A percentile compares a stretch with the other conserved stretches of the same genome.
Evolutionary conservation across 768 basidiomycete species (phyloP).

Genomic region (Rhodotorula diobovata): DNA sequence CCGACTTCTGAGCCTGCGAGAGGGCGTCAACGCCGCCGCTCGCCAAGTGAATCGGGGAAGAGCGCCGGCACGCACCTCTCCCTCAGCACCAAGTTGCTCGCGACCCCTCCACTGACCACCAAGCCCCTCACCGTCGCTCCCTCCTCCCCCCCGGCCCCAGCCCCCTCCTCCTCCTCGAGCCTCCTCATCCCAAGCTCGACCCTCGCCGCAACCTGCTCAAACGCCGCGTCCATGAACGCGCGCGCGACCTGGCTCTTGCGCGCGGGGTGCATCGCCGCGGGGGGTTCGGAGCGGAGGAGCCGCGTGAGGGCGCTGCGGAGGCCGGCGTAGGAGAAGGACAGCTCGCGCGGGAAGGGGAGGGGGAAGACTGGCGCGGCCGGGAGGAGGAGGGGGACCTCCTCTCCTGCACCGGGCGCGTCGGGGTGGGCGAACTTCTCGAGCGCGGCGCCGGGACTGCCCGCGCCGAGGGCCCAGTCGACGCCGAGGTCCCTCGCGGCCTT

Average conservation of each 20-base stretch:
- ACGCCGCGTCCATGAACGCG: slow-evolving; percentile 67
- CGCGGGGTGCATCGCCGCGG: slow-evolving; percentile 7
- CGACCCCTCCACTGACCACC: slow-evolving; percentile 89
- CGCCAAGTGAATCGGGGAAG: too few species aligned
- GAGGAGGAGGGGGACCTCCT: slow-evolving; percentile 3
- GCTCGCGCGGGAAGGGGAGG: slow-evolving; percentile 54
- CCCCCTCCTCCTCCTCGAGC: slow-evolving; percentile 46
- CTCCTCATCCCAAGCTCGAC: slow-evolving; percentile 56
- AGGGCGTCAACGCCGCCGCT: too few species aligned
- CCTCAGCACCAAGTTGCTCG: slow-evolving; percentile 72
- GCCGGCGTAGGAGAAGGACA: slow-evolving; percentile 74
- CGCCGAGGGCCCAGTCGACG: slow-evolving; percentile 57
- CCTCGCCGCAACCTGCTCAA: slow-evolving; percentile 71
- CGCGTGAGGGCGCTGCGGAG: slow-evolving; percentile 68
- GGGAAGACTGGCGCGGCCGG: slow-evolving; percentile 43
- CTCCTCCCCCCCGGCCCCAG: too few species aligned
- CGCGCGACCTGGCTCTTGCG: slow-evolving; percentile 55
- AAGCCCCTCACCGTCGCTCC: slow-evolving; percentile 58
- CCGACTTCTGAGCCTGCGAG: slow-evolving; percentile 39
- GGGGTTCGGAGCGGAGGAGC: slow-evolving; percentile 50
- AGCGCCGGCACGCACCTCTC: slow-evolving; percentile 53
- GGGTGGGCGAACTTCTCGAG: slow-evolving; percentile 61
- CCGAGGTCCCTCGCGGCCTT: slow-evolving; percentile 58
- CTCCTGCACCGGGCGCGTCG: slow-evolving; percentile 15
- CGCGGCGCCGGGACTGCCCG: slow-evolving; percentile 61